phyloP scores from a whole-genome alignment of 441 rosid genomes.

The Pelargonium cotyledonis region DNA sequence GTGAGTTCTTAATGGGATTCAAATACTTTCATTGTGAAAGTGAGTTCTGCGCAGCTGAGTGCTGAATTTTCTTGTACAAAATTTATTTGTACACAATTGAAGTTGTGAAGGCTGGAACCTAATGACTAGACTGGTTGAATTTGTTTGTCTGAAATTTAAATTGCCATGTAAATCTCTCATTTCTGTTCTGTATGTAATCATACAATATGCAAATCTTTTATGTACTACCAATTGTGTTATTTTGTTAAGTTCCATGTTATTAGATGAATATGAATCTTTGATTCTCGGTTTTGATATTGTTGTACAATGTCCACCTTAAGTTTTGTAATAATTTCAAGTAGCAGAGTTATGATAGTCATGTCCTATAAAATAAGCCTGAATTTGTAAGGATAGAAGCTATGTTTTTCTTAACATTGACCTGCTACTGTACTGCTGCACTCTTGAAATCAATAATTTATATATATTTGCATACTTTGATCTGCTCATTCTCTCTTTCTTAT shows the following conservation, averaged over 20 bases:
- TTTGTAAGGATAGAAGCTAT: too few species aligned
- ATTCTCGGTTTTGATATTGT: background rate
- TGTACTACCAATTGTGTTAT: too few species aligned
- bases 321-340: too few species aligned
- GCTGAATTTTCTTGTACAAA: constrained; percentile 2
- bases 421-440: too few species aligned
- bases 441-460: too few species aligned
- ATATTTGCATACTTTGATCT: too few species aligned
- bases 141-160: background rate
- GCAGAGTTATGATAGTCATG: background rate
- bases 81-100: background rate
- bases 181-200: too few species aligned
- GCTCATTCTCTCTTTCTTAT: too few species aligned
- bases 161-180: background rate
- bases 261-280: too few species aligned
- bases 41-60: background rate
- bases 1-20: background rate
- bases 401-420: too few species aligned
- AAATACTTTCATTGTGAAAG: background rate
- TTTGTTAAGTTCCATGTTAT: background rate
- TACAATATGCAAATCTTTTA: too few species aligned
- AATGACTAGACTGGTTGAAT: background rate
- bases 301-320: background rate
- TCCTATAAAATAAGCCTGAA: background rate
- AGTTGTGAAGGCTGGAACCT: background rate